Evolutionary conservation across 1,284 basidiomycete genomes (phyloP), one percentile per base, ranked within the genome.

Genomic region (Puccinia polysora): DNA sequence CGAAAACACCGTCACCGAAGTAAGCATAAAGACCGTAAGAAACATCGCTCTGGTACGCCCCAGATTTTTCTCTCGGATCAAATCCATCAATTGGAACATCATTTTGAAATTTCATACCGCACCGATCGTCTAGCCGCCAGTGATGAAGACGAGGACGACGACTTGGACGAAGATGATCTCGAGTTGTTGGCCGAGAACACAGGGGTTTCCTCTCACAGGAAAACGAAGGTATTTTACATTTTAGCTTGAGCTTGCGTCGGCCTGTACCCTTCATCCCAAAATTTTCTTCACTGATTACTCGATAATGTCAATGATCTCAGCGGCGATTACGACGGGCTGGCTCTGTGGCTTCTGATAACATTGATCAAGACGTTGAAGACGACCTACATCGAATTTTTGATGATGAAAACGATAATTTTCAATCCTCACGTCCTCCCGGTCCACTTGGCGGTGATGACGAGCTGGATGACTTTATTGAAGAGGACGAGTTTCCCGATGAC

Each of bases 161-260:
- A 83, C n/a, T 82, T 97, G 53, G 93, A 96, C 76, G 95, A 97
- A 68, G 96, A 98, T 78, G 96, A 98, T 78, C 81, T 98, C 67
- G 94, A 95, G 65, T 84, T 98, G 8, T 80, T 98, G 25, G 90
- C 91, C 78, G 96, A 98, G 83, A 98, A 97, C 77, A 92, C 91
- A 2, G 93, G 95, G 8, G 84, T 85, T 23, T 72, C 75, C 53
- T 74, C 79, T 6, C 73, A 75, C 34, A 74, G 78, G 63, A 64
- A 77, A 72, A 75, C 75, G 71, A 74, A 76, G 77, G 69, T 49
- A 23, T 12, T 34, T 36, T 50, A 15, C 18, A 18, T 56, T 25
- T 14, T 60, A 14, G 28, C 15, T 30, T 23, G 23, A 2, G 43
- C 6, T 25, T 12, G 36, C 38, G 23, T 20, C 23, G 43, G 45